Evolutionary conservation across 2,329 filamentous ascomycete species (phyloP), one percentile per base, ranked within the genome.

Genomic region (Alternaria sp.): DNA sequence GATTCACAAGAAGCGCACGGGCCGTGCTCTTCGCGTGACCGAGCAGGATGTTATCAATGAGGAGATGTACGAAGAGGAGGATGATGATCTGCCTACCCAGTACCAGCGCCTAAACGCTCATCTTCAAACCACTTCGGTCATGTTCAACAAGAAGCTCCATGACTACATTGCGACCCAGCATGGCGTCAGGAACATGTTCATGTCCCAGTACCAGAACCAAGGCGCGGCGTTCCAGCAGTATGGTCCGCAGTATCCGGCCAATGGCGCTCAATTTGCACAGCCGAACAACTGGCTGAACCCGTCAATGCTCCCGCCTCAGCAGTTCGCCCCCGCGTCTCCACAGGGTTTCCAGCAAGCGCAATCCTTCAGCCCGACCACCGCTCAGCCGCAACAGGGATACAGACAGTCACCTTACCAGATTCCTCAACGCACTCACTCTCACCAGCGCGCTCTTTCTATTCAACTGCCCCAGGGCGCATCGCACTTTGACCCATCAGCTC

Each of bases 31-130:
- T 63, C 89, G 90, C 70, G 91, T 97, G 61, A 93, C 91, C 25
- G 91, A 94, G 79, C 88, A 96, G 73, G 93, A 96, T 80, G 93
- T 97, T 12, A 84, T 91, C 70, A 93, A 93, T 66, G 94, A 97
- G 78, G 93, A 96, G 78, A 97, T 97, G 93, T 97, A 97, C 76
- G 93, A 97, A 74, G 94, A 97, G 79, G 92, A 97, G 74, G 93
- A 97, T 57, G 92, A 97, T 70, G 91, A 94, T 60, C 77, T 92
- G 23, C 89, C 90, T 1, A 85, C 88, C 63, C 88, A 89, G 57
- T 91, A 89, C 74, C 85, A 88, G 61, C 83, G 88, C 13, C 81
- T 93, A 30, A 88, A 87, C 13, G 84, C 87, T 4, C 86, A 90
- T 70, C 81, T 91, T 62, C 85, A 88, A 68, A 90, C 87, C 2